These are phyloP conservation scores for Ascoidea tarda DNA, from an alignment of 805 yeast species.

Conservation along the genomic window DNA sequence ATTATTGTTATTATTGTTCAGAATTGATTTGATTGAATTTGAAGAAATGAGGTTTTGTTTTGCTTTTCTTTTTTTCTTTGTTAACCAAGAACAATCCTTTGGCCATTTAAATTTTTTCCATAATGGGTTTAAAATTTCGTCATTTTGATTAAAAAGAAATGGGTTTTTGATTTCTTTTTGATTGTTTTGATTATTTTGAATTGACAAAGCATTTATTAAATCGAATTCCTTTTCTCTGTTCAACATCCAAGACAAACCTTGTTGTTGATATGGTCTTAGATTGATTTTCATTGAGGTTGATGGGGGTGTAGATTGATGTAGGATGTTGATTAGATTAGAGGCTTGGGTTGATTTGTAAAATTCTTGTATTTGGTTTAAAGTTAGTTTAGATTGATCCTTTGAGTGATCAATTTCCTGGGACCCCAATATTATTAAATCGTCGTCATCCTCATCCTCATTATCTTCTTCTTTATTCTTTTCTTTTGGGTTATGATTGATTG, in stretches of 20 bases:
- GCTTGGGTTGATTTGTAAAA: slow-evolving; percentile 65
- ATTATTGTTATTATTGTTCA: too few relatives aligned
- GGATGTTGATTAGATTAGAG: slow-evolving; percentile 33
- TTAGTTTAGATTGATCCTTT: slow-evolving; percentile 19
- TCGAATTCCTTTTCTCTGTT: slow-evolving; percentile 53
- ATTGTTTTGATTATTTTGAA: slow-evolving; percentile 12
- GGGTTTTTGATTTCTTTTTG: slow-evolving; percentile 12
- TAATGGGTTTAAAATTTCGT: slow-evolving; percentile 61
- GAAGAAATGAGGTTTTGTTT: too few relatives aligned
- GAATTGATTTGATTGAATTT: too few relatives aligned
- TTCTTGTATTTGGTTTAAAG: slow-evolving; percentile 59
- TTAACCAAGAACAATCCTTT: slow-evolving; percentile 21
- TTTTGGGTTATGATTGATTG: too few relatives aligned
- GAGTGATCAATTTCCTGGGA: too few relatives aligned
- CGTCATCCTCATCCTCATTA: too few relatives aligned
- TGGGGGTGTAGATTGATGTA: slow-evolving; percentile 49
- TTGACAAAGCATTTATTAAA: slow-evolving; percentile 20
- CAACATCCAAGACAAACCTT: slow-evolving; percentile 86
- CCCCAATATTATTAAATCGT: too few relatives aligned
- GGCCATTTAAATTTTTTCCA: slow-evolving; percentile 83
- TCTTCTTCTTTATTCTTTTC: too few relatives aligned
- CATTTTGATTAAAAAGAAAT: slow-evolving; percentile 23
- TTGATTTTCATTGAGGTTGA: slow-evolving; percentile 27
- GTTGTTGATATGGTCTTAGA: slow-evolving; percentile 68
- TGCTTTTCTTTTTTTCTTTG: too few relatives aligned